Evolutionary conservation across 768 basidiomycete genomes (phyloP).

Genomic region (Calvatia gigantea): DNA sequence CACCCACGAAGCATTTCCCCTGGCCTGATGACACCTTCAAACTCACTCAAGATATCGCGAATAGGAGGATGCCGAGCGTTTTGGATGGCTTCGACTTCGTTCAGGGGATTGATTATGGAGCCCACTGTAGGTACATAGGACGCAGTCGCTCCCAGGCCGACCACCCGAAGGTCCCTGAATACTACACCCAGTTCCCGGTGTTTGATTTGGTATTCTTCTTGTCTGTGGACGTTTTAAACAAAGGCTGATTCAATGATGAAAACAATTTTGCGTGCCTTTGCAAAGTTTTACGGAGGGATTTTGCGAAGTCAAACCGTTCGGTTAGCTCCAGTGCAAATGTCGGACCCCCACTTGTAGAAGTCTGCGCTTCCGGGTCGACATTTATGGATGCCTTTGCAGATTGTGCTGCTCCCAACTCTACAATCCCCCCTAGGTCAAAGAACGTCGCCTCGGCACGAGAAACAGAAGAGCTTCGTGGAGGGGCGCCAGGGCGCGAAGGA

Average conservation of each 20-base stretch:
- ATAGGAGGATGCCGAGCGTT: constrained; percentile 57
- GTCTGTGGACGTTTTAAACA: constrained; percentile 27
- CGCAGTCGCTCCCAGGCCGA: constrained; percentile 41
- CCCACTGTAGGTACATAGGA: constrained; percentile 49
- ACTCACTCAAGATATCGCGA: constrained; percentile 57
- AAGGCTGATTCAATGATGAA: constrained; percentile 12
- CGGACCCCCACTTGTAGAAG: not conserved
- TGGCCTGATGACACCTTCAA: constrained; percentile 62
- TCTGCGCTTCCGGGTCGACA: not conserved
- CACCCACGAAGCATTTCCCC: constrained; percentile 78
- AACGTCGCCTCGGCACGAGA: constrained; percentile 43
- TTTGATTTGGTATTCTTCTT: constrained; percentile 37
- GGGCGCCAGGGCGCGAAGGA: not conserved
- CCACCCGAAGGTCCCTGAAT: constrained; percentile 49
- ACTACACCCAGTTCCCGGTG: constrained; percentile 44
- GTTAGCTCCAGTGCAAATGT: constrained; percentile 21
- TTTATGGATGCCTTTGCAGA: constrained; percentile 6
- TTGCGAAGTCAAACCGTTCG: constrained; percentile 35
- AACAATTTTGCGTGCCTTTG: constrained; percentile 26
- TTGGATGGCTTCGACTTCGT: constrained; percentile 36
- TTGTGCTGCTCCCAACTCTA: constrained; percentile 32
- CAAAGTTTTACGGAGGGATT: constrained; percentile 24
- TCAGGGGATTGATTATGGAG: constrained; percentile 45
- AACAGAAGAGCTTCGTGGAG: constrained; percentile 15
- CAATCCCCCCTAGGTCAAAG: constrained; percentile 55